Conservation (phyloP, 1,284 basidiomycete genomes). For the Sporisorium sorghi region DNA sequence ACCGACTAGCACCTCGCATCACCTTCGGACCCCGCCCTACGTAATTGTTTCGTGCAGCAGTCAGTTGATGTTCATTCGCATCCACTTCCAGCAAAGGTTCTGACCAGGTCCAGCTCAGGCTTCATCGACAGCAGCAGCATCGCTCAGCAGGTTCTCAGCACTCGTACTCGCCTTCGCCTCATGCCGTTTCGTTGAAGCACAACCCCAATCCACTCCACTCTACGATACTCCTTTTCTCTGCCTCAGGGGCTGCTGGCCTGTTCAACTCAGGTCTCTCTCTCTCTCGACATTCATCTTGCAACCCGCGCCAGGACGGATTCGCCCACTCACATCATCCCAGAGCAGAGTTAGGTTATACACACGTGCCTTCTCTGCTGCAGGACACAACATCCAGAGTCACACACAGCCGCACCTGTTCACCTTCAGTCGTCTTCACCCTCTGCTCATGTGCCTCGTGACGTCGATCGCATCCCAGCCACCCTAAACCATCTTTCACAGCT, state of each 20-base stretch:
- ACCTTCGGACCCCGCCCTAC: neutral
- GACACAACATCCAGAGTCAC: too few relatives aligned
- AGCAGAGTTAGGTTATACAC: constrained; percentile 41
- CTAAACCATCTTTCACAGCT: neutral
- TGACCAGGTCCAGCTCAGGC: too few relatives aligned
- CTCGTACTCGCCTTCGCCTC: neutral
- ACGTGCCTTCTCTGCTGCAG: constrained; percentile 26
- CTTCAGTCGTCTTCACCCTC: neutral
- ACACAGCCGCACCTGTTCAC: neutral
- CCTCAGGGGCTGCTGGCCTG: neutral
- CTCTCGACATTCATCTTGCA: neutral
- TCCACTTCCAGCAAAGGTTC: neutral
- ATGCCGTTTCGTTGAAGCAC: neutral
- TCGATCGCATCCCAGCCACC: neutral
- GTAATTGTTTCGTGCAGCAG: neutral
- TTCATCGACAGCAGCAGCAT: neutral
- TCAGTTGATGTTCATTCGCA: neutral
- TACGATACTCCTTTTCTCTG: too few relatives aligned
- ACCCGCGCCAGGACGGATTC: neutral
- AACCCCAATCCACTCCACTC: neutral
- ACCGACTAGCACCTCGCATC: neutral
- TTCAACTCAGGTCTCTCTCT: neutral
- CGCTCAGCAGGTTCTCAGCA: neutral
- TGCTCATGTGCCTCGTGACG: constrained; percentile 1
- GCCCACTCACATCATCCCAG: neutral